Conservation (phyloP, 805 yeast species). For the Priceomyces fermenticarens region DNA sequence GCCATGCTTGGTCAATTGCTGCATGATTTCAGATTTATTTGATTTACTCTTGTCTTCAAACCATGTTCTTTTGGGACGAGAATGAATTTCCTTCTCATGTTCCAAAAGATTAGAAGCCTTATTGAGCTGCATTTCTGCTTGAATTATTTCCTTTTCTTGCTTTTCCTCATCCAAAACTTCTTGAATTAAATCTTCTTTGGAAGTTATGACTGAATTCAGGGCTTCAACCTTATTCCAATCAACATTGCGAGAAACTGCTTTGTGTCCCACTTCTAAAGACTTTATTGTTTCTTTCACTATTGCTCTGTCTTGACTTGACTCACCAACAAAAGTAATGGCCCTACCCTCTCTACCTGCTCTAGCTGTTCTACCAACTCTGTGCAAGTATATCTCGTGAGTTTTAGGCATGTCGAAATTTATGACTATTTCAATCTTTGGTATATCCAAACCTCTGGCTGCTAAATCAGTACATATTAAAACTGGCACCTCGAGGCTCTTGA, state of each 20-base stretch:
- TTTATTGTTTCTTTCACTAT: conserved; percentile 91
- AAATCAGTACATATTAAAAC: conserved; percentile 93
- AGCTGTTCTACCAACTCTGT: conserved; percentile 99
- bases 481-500: conserved; percentile 80
- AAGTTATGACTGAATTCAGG: conserved; percentile 57
- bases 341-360: conserved; percentile 98
- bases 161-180: conserved; percentile 88
- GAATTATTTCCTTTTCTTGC: conserved; percentile 77
- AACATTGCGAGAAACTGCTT: conserved; percentile 86
- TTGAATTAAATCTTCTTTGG: conserved; percentile 57
- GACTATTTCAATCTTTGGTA: conserved; percentile 94
- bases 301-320: conserved; percentile 76
- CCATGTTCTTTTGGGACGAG: conserved; percentile 97
- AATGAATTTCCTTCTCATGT: conserved; percentile 75
- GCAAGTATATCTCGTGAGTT: conserved; percentile 84
- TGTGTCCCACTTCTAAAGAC: conserved; percentile 39
- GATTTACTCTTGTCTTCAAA: conserved; percentile 66
- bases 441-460: conserved; percentile 99
- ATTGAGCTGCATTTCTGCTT: conserved; percentile 86
- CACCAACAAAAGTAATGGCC: conserved; percentile 93
- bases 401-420: conserved; percentile 96
- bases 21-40: conserved; percentile 34
- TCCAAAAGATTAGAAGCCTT: conserved; percentile 83
- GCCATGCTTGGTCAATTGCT: conserved; percentile 45
- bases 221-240: conserved; percentile 84